A percentile compares a stretch with the other conserved stretches of the same genome.
These are phyloP conservation scores for Conticribra guillardii DNA, from an alignment of 108 stramenopile species.

Conservation along the genomic window DNA sequence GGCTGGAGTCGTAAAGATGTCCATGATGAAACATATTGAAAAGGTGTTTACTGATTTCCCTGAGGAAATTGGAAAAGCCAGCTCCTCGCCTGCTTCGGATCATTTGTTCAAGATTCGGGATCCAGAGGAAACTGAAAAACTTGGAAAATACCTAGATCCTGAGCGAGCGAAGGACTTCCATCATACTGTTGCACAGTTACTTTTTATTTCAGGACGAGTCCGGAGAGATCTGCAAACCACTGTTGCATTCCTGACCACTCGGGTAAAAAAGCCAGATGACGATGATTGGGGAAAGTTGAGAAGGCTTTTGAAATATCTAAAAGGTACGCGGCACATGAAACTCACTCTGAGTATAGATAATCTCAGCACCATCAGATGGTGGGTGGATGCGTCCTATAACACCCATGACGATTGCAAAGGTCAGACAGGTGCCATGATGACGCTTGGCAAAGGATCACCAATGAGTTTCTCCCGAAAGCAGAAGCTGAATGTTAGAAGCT, in stretches of 20 bases:
- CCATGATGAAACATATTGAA: neutral
- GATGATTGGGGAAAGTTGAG: neutral
- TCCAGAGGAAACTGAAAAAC: no score
- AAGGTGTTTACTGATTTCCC: neutral
- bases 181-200: neutral
- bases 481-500: neutral
- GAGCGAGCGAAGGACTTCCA: neutral
- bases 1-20: neutral
- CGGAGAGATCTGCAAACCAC: neutral
- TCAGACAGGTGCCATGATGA: neutral
- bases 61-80: neutral
- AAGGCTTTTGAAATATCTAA: neutral
- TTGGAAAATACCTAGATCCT: neutral
- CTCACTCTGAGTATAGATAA: neutral
- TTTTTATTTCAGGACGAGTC: neutral
- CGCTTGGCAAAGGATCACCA: neutral
- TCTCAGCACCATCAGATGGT: neutral
- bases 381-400: neutral
- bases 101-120: neutral
- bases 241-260: neutral
- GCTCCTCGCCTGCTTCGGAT: neutral
- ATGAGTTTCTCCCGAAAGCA: neutral
- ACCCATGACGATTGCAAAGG: neutral
- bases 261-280: slow-evolving; percentile 2
- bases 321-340: neutral